These are phyloP conservation scores for Chaetomium cochliodes DNA, from an alignment of 495 filamentous ascomycete species.

Conservation along the genomic window DNA sequence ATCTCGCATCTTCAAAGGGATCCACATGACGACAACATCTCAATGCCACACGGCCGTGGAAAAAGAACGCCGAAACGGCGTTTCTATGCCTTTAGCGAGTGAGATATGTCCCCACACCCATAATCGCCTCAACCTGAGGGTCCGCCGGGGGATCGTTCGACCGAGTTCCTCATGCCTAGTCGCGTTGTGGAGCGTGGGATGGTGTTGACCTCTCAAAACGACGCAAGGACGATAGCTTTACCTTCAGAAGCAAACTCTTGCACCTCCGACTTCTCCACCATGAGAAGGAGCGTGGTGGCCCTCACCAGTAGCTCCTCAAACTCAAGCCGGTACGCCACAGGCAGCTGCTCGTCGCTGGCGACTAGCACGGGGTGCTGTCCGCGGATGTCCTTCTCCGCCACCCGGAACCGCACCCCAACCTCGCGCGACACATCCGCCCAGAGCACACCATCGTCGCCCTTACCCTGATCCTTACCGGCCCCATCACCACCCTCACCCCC, in stretches of 20 bases:
- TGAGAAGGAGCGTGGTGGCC: slow-evolving; percentile 57
- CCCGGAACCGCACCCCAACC: slow-evolving; percentile 59
- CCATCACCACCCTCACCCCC: slow-evolving; percentile 17
- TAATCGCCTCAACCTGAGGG: background rate
- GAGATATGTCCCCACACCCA: background rate
- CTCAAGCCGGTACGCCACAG: slow-evolving; percentile 59
- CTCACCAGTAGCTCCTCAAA: slow-evolving; percentile 65
- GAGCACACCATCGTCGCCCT: slow-evolving; percentile 38
- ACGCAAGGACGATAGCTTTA: slow-evolving; percentile 60
- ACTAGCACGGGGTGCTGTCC: slow-evolving; percentile 46
- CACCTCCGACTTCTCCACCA: slow-evolving; percentile 55
- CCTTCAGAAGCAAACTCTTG: slow-evolving; percentile 51
- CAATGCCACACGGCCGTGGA: background rate
- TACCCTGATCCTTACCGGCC: background rate
- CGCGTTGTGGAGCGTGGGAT: background rate
- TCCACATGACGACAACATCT: slow-evolving; percentile 1
- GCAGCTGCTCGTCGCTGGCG: slow-evolving; percentile 53
- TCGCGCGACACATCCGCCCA: slow-evolving; percentile 58
- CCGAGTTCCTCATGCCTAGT: background rate
- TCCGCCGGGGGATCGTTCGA: background rate
- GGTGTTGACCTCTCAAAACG: slow-evolving; percentile 32
- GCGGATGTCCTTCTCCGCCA: slow-evolving; percentile 38
- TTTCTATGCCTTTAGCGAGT: background rate
- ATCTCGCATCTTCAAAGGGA: background rate
- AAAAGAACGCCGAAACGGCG: slow-evolving; percentile 21